Conservation (phyloP, 768 basidiomycete species). For the Hygrocybe coccinea region DNA sequence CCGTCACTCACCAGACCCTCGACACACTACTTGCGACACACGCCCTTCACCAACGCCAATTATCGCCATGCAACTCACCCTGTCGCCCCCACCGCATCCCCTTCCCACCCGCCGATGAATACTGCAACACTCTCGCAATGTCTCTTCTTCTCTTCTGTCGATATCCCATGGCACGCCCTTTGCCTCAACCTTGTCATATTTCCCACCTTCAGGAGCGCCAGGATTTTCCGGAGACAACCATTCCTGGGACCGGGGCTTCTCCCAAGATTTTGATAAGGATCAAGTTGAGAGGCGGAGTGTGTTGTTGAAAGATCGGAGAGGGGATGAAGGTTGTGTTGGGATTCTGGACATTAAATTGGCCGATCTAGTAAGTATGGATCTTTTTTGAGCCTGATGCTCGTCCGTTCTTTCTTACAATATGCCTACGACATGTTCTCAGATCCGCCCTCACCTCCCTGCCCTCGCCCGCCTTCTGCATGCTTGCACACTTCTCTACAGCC, state of each 20-base stretch:
- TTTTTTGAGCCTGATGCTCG: background rate
- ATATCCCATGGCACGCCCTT: constrained; percentile 50
- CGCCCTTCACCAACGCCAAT: too few species aligned
- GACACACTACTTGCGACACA: too few species aligned
- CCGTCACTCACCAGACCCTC: too few species aligned
- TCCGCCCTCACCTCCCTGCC: constrained; percentile 69
- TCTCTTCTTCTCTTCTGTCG: constrained; percentile 11
- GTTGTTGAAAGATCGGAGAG: constrained; percentile 10
- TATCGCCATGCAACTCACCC: too few species aligned
- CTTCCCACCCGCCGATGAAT: too few species aligned
- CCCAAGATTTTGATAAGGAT: constrained; percentile 44
- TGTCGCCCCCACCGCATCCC: too few species aligned
- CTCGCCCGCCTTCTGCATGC: constrained; percentile 61
- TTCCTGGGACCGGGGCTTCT: constrained; percentile 66
- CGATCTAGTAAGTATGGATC: constrained; percentile 47
- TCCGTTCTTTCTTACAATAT: too few species aligned
- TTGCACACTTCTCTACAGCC: constrained; percentile 82
- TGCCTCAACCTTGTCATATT: constrained; percentile 30
- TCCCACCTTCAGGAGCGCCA: constrained; percentile 61
- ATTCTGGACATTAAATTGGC: constrained; percentile 55
- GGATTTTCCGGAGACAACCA: constrained; percentile 64
- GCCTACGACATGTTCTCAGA: constrained; percentile 34
- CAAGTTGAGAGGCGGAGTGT: constrained; percentile 3
- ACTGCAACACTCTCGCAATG: background rate
- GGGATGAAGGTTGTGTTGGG: constrained; percentile 45